phyloP scores from a whole-genome alignment of 2,329 filamentous ascomycete species.

The Reticulascus tulasneorum region DNA sequence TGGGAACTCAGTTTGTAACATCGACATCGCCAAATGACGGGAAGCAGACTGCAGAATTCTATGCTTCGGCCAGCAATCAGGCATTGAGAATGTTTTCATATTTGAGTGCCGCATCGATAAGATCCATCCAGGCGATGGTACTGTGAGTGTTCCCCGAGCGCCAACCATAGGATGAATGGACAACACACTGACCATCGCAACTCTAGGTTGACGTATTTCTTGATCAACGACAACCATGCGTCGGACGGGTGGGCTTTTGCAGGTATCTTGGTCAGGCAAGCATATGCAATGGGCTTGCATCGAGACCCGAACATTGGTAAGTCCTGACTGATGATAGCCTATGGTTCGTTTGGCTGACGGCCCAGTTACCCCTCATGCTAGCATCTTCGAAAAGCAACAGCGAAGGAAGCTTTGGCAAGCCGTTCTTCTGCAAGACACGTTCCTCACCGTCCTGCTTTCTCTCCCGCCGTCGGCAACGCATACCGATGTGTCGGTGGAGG shows the following conservation, averaged over 20 bases:
- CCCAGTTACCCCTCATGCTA: constrained; percentile 59
- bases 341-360: constrained; percentile 10
- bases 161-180: fast-evolving
- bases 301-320: constrained; percentile 70
- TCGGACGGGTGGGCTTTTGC: constrained; percentile 81
- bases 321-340: too few species aligned
- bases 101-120: constrained; percentile 67
- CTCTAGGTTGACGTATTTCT: constrained; percentile 64
- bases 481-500: constrained; percentile 73
- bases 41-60: constrained; percentile 76
- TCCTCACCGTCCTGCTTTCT: constrained; percentile 72
- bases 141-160: constrained; percentile 30
- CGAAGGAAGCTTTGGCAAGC: constrained; percentile 79
- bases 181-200: not conserved
- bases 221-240: constrained; percentile 83
- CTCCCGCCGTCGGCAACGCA: constrained; percentile 75
- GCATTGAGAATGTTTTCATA: constrained; percentile 72
- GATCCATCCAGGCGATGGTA: constrained; percentile 76
- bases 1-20: constrained; percentile 74
- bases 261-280: constrained; percentile 71
- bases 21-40: constrained; percentile 55
- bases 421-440: constrained; percentile 76
- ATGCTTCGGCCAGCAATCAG: constrained; percentile 75
- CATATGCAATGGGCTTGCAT: constrained; percentile 78
- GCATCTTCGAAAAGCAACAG: constrained; percentile 70